A percentile compares a stretch with the other conserved stretches of the same genome.
These are phyloP conservation scores for Raphanus sativus DNA, from an alignment of 345 rosid genomes.

Conservation along the genomic window DNA sequence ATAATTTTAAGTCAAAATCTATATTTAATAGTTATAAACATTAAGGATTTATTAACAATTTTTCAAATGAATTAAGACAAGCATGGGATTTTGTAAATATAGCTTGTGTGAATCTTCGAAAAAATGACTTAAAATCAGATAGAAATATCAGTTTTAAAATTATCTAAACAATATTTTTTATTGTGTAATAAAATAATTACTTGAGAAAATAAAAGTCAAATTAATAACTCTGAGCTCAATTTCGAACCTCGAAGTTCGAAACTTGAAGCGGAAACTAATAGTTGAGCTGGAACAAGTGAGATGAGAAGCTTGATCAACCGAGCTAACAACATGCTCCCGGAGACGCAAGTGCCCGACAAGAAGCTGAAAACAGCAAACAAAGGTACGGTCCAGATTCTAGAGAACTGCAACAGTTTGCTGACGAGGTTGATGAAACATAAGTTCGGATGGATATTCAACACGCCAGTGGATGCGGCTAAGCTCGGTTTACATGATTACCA, in stretches of 20 bases:
- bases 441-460: constrained; percentile 78
- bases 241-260: constrained; percentile 34
- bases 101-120: too few species aligned
- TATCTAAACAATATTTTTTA: too few species aligned
- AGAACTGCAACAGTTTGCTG: constrained; percentile 60
- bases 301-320: constrained; percentile 37
- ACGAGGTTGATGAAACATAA: constrained; percentile 71
- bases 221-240: constrained; percentile 37
- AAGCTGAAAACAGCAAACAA: constrained; percentile 48
- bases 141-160: too few species aligned
- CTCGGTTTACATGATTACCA: constrained; percentile 77
- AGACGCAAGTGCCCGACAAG: constrained; percentile 33
- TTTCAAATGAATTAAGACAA: too few species aligned
- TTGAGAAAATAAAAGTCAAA: too few species aligned
- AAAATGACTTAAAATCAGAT: too few species aligned
- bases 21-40: too few species aligned
- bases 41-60: too few species aligned
- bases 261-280: constrained; percentile 32
- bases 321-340: constrained; percentile 35
- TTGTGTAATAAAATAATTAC: too few species aligned
- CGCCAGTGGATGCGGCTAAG: constrained; percentile 72
- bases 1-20: too few species aligned
- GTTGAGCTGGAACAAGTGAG: constrained; percentile 33
- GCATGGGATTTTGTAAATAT: too few species aligned
- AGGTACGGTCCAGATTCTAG: constrained; percentile 50